Evolutionary conservation across 1,284 basidiomycete species (phyloP).

Genomic region (Leccinum pallidistipes): DNA sequence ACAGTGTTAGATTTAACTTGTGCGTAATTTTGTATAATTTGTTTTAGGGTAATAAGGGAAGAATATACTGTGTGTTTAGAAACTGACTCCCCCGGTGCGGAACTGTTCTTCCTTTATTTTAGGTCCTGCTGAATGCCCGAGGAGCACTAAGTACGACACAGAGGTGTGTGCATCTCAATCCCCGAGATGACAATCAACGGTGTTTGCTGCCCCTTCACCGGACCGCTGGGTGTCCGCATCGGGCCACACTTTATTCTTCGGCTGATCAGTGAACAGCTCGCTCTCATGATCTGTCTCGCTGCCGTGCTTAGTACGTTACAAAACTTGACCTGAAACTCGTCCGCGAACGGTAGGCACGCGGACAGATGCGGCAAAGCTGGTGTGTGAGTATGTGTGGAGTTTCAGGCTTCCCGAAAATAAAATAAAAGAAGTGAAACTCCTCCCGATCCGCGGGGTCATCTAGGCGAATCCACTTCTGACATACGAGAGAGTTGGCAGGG

Average conservation of each 20-base stretch:
- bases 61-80: not conserved
- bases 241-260: not conserved
- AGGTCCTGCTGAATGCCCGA: not conserved
- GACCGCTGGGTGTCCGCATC: not conserved
- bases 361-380: no score
- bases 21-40: not conserved
- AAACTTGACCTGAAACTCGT: not conserved
- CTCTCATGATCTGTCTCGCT: not conserved
- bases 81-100: not conserved
- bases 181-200: no score
- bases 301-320: not conserved
- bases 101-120: not conserved
- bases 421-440: no score
- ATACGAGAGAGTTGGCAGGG: no score
- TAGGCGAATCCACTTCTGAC: no score
- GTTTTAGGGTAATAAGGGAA: not conserved
- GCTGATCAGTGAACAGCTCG: not conserved
- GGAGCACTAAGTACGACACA: not conserved
- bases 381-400: no score
- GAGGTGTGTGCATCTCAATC: not conserved
- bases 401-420: no score
- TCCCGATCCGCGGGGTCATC: no score
- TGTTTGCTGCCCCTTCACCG: not conserved
- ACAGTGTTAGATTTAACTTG: not conserved
- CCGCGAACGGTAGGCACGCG: not conserved